Base-by-base conservation (phyloP, 495 filamentous ascomycete genomes). In the Usnea hakonensis region DNA sequence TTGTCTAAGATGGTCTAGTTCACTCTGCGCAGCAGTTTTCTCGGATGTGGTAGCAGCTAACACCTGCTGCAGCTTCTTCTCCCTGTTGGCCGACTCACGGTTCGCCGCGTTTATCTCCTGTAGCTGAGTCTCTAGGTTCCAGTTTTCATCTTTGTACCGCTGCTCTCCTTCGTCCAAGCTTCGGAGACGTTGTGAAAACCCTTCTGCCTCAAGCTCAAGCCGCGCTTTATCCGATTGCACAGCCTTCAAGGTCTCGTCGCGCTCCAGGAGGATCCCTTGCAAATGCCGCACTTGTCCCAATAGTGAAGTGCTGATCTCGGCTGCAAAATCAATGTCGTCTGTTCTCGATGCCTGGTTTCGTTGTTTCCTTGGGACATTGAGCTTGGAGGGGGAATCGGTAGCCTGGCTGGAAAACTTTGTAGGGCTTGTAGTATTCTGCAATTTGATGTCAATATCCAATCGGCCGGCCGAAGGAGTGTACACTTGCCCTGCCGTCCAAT, bases 101-200 rank as follows among this genome's bases (percentile, higher is more conserved):
- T 82, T 78, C 19, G 80, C 73, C 10, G 88, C 82, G 63, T 87
- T 79, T 32, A 91, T 77, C 58, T 97, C 91, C 61, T 95, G 94
- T 32, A 90, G 83, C 66, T 88, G 86, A 2, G 91, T 91, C 74
- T 97, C 94, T 48, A 98, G 80, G 63, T 87, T 89, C 94, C 94
- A 98, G 69, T 97, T 98, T 71, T 96, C 93, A 70, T 98, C 94
- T 72, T 96, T 97, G 73, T 92, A 95, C 21, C 89, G 85, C 71
- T 91, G 87, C 75, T 98, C 94, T 68, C 88, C 95, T 72, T 97
- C 94, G 68, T 96, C 91, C 38, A 97, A 77, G 9, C 79, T 79
- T 67, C 87, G 87, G 54, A 97, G 78, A 14, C 90, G 86, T 70
- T 92, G 86, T 59, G 85, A 80, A 61, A 95, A 84, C 1, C 83